A percentile compares a stretch with the other conserved stretches of the same genome.
Conservation (phyloP, 2,329 filamentous ascomycete species). For the Huntiella savannae region DNA sequence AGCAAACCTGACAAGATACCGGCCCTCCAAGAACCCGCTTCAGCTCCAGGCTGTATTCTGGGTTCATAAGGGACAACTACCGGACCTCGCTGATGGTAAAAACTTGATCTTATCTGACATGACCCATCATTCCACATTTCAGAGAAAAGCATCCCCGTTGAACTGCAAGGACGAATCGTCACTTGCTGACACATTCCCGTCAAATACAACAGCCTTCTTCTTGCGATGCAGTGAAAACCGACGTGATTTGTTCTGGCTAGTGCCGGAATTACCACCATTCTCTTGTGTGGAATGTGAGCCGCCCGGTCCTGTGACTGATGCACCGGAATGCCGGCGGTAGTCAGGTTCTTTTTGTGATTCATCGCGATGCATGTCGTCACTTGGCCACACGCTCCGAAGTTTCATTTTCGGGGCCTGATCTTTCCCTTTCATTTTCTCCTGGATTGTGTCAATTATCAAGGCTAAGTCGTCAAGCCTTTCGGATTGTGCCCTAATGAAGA, state of each 20-base stretch:
- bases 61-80: constrained; percentile 2
- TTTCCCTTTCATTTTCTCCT: constrained; percentile 1
- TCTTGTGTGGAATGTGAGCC: neutral
- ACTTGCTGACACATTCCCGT: neutral
- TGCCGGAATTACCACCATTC: neutral
- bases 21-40: constrained; percentile 6
- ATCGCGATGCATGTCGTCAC: too few relatives aligned
- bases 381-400: too few relatives aligned
- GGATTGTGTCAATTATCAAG: constrained; percentile 21
- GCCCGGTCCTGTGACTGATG: too few relatives aligned
- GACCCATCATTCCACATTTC: neutral
- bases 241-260: neutral
- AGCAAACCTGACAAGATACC: constrained; percentile 9
- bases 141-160: neutral
- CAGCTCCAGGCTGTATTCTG: constrained; percentile 10
- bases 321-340: too few relatives aligned
- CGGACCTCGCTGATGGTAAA: constrained; percentile 15
- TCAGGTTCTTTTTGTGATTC: too few relatives aligned
- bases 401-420: too few relatives aligned
- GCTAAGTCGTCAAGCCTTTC: constrained; percentile 34
- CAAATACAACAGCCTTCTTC: neutral
- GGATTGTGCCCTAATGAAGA: constrained; percentile 32
- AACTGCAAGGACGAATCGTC: neutral
- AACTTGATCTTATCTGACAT: constrained; percentile 51
- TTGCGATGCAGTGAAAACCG: constrained; percentile 8